Percentiles rank a stretch among this genome's conserved stretches.
phyloP scores from a whole-genome alignment of 352 stramenopile genomes.

The Phytophthora pini region DNA sequence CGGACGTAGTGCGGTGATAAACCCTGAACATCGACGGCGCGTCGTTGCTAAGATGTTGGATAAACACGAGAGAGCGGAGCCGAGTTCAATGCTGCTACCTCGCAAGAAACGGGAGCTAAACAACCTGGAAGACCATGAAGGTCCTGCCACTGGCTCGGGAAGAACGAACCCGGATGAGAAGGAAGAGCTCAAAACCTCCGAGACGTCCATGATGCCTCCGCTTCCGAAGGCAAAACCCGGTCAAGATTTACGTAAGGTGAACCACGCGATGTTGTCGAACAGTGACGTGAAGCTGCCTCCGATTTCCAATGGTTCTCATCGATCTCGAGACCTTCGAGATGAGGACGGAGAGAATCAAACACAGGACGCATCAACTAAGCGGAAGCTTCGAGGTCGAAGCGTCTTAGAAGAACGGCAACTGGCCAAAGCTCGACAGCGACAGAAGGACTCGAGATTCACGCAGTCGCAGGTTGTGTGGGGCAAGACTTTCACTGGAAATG shows the following conservation, averaged over 20 bases:
- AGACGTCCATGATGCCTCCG: constrained; percentile 18
- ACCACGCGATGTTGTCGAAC: constrained; percentile 33
- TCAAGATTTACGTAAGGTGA: constrained; percentile 38
- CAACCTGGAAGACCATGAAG: constrained; percentile 1
- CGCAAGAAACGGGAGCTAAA: background rate
- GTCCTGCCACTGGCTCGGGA: background rate
- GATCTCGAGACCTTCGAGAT: constrained; percentile 6
- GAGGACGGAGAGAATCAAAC: constrained; percentile 23
- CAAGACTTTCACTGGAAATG: constrained; percentile 77
- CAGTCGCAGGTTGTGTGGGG: constrained; percentile 81
- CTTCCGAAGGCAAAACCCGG: constrained; percentile 31
- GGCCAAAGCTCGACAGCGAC: constrained; percentile 40
- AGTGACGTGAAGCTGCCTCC: constrained; percentile 29
- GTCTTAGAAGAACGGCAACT: constrained; percentile 73
- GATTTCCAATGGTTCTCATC: constrained; percentile 4
- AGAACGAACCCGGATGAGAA: constrained; percentile 15
- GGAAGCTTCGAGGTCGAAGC: constrained; percentile 53
- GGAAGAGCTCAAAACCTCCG: constrained; percentile 16
- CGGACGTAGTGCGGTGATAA: constrained; percentile 57
- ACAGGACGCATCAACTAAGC: constrained; percentile 1
- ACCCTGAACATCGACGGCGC: constrained; percentile 36
- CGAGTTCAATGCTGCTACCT: constrained; percentile 40
- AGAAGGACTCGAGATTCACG: constrained; percentile 65
- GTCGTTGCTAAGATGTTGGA: constrained; percentile 57
- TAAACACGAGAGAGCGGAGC: constrained; percentile 43